A percentile compares a stretch with the other conserved stretches of the same genome.
phyloP scores from a whole-genome alignment of 176 grass and related monocot species.

The sorghum (Sorghum bicolor) region Sorghum_bicolor_NCBIv3 NC_012870.2:70140501-70141000 shows the following conservation, averaged over 20 bases:
- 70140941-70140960: constrained; percentile 72
- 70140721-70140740: constrained; percentile 93
- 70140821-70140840: constrained; percentile 69
- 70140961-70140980: constrained; percentile 76
- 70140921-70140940: constrained; percentile 61
- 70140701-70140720: constrained; percentile 95
- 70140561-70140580: constrained; percentile 91
- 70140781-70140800: constrained; percentile 85
- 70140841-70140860: constrained; percentile 57
- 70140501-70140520: background rate
- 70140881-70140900: constrained; percentile 67
- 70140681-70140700: constrained; percentile 94
- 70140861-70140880: constrained; percentile 68
- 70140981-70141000: constrained; percentile 76
- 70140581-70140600: constrained; percentile 99
- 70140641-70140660: constrained; percentile 99
- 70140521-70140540: background rate
- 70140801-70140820: constrained; percentile 69
- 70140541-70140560: constrained; percentile 38
- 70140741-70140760: constrained; percentile 58
- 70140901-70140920: constrained; percentile 63
- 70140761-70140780: constrained; percentile 74
- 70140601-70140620: constrained; percentile 83
- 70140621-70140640: constrained; percentile 91
- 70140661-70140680: constrained; percentile 81